Base-by-base conservation (phyloP, 1,139 yeast genomes). In the Yamadazyma epiphylla region DNA sequence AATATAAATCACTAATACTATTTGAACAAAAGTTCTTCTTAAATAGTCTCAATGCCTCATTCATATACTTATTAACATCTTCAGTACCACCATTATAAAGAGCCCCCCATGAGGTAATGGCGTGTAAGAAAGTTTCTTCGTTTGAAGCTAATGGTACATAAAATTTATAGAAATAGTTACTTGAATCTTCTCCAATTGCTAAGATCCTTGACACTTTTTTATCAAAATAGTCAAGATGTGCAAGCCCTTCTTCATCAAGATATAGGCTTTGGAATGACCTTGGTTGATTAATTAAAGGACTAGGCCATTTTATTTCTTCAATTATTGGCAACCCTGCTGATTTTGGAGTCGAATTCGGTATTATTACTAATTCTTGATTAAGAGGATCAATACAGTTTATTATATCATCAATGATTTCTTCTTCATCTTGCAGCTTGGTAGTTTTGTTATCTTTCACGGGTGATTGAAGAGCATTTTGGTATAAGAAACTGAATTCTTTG, bases 41-140 rank as follows among this genome's bases (percentile, higher is more conserved):
- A 25, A 39, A 37, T 11, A 27, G 32, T 2, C 19, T 20, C 7
- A 32, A 19, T 1, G 39, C 30, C 21, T 25, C 35, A 16, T 19
- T 29, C 4, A 40, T 19, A 34, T 58, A 55, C 4, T 37, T 29
- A 14, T 39, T 39, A 2, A 49, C 55, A n/a, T 42, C 42, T 22
- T 37, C 43, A 5, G 48, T 41, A 4, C 46, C 45, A 13, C 52
- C 55, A 11, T 39, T 32, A 35, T 48, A 51, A 3, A 53, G 34
- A 4, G 55, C 53, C 5, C 58, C 58, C 77, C 77, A 72, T 0
- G 73, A 70, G 1, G 72, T 69, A 9, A 71, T 39, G 2, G 69
- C 70, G 38, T 64, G 56, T 33, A 66, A 52, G 15, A 68, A 53
- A 3, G 66, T 48, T 30, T 62, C 67, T 29, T 69, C 67, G 11